Conservation (phyloP, 768 basidiomycete species). For the Phylloporus scabripes region DNA sequence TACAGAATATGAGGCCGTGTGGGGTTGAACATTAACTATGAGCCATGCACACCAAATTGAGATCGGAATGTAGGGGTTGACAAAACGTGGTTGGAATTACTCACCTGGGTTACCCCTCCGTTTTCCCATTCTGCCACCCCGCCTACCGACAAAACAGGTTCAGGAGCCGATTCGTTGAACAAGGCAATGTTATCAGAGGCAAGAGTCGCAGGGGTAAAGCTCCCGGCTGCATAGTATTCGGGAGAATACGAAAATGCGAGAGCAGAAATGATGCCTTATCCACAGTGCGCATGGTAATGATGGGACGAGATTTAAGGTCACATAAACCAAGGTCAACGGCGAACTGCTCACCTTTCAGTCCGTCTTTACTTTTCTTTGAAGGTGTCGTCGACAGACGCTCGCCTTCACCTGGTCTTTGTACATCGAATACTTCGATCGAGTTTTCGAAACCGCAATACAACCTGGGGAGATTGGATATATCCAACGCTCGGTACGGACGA, state of each 20-base stretch:
- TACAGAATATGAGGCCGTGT: constrained; percentile 65
- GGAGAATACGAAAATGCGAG: constrained; percentile 68
- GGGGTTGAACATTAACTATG: constrained; percentile 75
- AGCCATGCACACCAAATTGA: background rate
- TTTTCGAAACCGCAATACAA: constrained; percentile 85
- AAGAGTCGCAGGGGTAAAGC: constrained; percentile 46
- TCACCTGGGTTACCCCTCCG: constrained; percentile 47
- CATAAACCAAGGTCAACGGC: background rate
- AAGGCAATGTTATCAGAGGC: constrained; percentile 54
- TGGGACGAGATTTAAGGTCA: background rate
- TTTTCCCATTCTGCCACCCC: constrained; percentile 39
- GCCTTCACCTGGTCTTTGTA: constrained; percentile 68
- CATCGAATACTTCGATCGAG: constrained; percentile 81
- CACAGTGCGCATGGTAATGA: background rate
- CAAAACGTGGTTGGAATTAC: background rate
- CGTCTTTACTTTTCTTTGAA: constrained; percentile 73
- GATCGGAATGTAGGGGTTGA: background rate
- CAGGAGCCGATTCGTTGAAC: constrained; percentile 55
- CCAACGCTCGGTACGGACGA: background rate
- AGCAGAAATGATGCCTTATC: constrained; percentile 79
- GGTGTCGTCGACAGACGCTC: constrained; percentile 64
- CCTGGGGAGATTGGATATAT: constrained; percentile 23
- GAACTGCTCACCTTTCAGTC: constrained; percentile 68
- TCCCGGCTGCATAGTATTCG: constrained; percentile 77
- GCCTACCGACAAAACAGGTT: constrained; percentile 58